Evolutionary conservation across 805 yeast species (phyloP), one percentile per base, ranked within the genome.

Genomic region (Kazachstania africana): DNA sequence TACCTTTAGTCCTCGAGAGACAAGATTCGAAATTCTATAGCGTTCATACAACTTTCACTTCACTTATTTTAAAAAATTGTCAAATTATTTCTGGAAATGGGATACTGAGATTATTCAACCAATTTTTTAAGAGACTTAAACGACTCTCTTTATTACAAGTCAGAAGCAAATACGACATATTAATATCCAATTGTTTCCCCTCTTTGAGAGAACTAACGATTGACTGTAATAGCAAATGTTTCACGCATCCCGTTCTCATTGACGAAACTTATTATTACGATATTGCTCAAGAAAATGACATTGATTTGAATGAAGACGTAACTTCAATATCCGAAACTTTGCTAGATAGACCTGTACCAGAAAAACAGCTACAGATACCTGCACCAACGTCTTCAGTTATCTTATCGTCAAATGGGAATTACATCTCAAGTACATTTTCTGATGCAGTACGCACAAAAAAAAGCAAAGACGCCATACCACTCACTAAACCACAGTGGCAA

Each of bases 201-300:
- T 42, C 44, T 1, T 45, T 72, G 16, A 38, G 54, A 5, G 50
- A 56, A 9, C 37, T 74, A 15, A 52, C 59, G 8, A 48, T 74
- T 10, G 79, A 73, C 42, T 47, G 73, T 26, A 58, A 59, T 36
- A 70, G 78, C 21, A 54, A 53, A 16, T 60, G 72, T 10, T 73
- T 63, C 32, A 38, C 36, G 2, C 34, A 45, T 18, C 44, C 45
- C 27, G 23, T 29, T 10, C 30, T 44, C 6, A 55, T 46, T 5
- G 34, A 36, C 23, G 53, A 45, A 17, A 36, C 34, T 5, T 52
- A 52, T 27, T 53, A 50, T 29, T 45, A 42, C 26, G 34, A 40
- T 10, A 28, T 33, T 14, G 17, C 22, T 4, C 14, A 12, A 14
- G 22, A 16, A 8, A 15, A 24, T 6, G 4, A 8, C 12, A 38